A percentile compares a stretch with the other conserved stretches of the same genome.
Conservation (phyloP, 2,329 filamentous ascomycete species). For the Rosellinia necatrix region DNA sequence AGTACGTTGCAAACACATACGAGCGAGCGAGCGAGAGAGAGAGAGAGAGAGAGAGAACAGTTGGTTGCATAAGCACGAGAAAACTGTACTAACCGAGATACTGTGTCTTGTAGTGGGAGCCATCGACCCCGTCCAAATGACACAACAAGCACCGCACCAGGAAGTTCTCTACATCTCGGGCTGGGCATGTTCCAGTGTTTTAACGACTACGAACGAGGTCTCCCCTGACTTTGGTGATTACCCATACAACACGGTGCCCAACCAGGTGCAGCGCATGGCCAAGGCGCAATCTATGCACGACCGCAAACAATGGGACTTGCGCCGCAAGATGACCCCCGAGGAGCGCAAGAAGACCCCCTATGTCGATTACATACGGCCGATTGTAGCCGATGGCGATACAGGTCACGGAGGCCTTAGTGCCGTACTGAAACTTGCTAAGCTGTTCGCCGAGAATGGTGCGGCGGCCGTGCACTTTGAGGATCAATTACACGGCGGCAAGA, state of each 20-base stretch:
- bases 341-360: conserved; percentile 80
- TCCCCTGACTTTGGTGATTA: conserved; percentile 98
- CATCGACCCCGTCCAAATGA: conserved; percentile 99
- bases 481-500: conserved; percentile 96
- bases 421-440: conserved; percentile 93
- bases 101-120: conserved; percentile 74
- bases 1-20: conserved; percentile 57
- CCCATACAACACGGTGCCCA: conserved; percentile 97
- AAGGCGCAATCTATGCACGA: conserved; percentile 98
- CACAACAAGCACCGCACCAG: conserved; percentile 93
- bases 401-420: conserved; percentile 92
- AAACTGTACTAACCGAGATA: neutral
- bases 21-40: neutral
- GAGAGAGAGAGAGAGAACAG: neutral
- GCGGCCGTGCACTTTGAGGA: conserved; percentile 98
- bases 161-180: conserved; percentile 96
- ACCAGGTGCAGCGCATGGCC: conserved; percentile 93
- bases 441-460: conserved; percentile 96
- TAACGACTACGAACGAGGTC: conserved; percentile 95
- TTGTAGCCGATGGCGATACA: conserved; percentile 95
- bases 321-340: conserved; percentile 76
- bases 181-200: conserved; percentile 93
- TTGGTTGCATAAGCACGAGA: no score
- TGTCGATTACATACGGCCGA: conserved; percentile 89
- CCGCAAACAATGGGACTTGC: conserved; percentile 87